phyloP scores from a whole-genome alignment of 83 land plant species.

The Thuja plicata region DNA sequence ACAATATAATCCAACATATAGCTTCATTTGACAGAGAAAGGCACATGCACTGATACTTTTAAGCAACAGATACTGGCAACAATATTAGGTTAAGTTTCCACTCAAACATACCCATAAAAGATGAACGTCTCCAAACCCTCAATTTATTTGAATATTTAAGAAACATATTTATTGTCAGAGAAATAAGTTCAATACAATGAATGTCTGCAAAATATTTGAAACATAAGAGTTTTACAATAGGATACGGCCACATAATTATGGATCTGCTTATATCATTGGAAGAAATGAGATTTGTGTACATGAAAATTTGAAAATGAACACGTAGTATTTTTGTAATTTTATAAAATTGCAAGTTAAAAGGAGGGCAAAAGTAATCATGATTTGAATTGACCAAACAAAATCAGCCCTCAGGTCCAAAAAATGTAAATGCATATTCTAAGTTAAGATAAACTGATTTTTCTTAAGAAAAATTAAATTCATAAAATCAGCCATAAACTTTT shows the following conservation, averaged over 20 bases:
- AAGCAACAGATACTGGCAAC: neutral
- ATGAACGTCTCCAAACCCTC: neutral
- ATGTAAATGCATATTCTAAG: neutral
- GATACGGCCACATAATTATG: neutral
- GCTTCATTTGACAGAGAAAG: neutral
- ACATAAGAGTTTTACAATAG: neutral
- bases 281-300: neutral
- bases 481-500: neutral
- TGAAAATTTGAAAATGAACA: neutral
- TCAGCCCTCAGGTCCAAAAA: neutral
- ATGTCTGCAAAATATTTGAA: neutral
- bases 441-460: neutral
- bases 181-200: neutral
- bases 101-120: neutral
- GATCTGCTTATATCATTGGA: neutral
- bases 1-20: neutral
- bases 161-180: neutral
- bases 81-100: neutral
- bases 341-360: neutral
- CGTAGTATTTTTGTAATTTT: neutral
- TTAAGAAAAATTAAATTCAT: neutral
- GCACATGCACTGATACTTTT: neutral
- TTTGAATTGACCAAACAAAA: neutral
- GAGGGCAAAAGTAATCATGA: neutral
- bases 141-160: neutral